Conservation (phyloP, 192 early-diverging fungal species). For the Lunasporangiospora selenospora region DNA sequence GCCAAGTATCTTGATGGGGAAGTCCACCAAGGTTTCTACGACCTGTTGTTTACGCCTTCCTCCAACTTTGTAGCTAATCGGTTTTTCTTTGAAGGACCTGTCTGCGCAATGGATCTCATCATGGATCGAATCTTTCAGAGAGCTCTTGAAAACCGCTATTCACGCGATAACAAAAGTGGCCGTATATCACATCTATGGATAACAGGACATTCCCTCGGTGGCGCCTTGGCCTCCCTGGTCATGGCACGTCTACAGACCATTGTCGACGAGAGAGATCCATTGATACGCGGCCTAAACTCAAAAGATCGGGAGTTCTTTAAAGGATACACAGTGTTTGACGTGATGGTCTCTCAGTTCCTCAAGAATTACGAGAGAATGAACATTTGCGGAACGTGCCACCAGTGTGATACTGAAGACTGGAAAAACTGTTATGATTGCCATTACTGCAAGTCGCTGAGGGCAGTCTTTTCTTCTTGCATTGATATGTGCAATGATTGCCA, state of each 20-base stretch:
- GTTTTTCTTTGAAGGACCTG: background rate
- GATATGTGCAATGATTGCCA: no score
- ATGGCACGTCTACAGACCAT: constrained; percentile 7
- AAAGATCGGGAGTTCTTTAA: background rate
- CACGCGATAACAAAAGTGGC: background rate
- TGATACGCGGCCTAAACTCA: background rate
- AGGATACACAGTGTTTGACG: background rate
- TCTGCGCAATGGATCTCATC: background rate
- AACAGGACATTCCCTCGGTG: constrained; percentile 2
- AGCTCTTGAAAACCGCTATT: no score
- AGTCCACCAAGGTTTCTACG: background rate
- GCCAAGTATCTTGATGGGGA: background rate
- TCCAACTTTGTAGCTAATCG: background rate
- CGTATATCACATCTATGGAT: constrained; percentile 11
- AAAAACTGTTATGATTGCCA: no score
- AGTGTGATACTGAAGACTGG: no score
- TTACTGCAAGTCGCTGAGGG: no score
- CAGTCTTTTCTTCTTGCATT: no score
- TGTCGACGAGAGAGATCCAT: background rate
- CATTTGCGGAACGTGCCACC: background rate
- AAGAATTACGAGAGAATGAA: background rate
- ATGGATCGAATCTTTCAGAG: no score
- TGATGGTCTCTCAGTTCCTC: background rate
- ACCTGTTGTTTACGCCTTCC: background rate
- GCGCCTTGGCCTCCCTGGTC: constrained; percentile 1